Conservation (phyloP, 495 filamentous ascomycete genomes). For the Penicillium coprophilum region DNA sequence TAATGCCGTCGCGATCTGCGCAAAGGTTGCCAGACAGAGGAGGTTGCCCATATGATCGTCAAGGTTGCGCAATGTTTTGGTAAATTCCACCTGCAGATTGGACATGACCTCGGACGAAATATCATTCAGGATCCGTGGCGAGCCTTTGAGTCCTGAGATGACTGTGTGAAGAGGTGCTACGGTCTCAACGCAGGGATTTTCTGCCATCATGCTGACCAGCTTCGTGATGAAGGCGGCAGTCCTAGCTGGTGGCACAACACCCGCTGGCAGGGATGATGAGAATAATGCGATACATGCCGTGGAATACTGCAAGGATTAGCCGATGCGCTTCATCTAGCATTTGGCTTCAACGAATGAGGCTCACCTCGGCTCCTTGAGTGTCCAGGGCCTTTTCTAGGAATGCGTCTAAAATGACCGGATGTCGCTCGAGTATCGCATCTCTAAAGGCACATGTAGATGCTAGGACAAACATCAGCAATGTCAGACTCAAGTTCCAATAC, state of each 20-base stretch:
- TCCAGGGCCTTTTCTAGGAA: constrained; percentile 40
- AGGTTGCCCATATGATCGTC: constrained; percentile 50
- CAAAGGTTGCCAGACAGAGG: constrained; percentile 51
- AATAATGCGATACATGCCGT: constrained; percentile 43
- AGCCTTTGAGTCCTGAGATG: constrained; percentile 35
- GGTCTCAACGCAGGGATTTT: constrained; percentile 39
- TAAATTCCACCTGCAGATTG: constrained; percentile 46
- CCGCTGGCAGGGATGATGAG: constrained; percentile 38
- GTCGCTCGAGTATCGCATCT: constrained; percentile 40
- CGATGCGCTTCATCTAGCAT: neutral
- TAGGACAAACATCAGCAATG: no score
- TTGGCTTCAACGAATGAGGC: constrained; percentile 1
- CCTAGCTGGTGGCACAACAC: constrained; percentile 38
- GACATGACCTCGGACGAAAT: constrained; percentile 42
- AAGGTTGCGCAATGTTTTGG: constrained; percentile 45
- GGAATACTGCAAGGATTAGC: constrained; percentile 33
- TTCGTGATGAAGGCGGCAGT: constrained; percentile 43
- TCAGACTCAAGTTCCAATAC: constrained; percentile 6
- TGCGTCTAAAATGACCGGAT: constrained; percentile 43
- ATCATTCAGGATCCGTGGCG: constrained; percentile 32
- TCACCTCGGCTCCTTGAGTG: constrained; percentile 35
- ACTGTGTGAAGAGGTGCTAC: constrained; percentile 46
- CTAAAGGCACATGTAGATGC: constrained; percentile 33
- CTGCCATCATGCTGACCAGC: constrained; percentile 33
- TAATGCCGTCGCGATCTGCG: constrained; percentile 36